Evolutionary conservation across 768 basidiomycete genomes (phyloP).

Genomic region (Suillus bovinus): DNA sequence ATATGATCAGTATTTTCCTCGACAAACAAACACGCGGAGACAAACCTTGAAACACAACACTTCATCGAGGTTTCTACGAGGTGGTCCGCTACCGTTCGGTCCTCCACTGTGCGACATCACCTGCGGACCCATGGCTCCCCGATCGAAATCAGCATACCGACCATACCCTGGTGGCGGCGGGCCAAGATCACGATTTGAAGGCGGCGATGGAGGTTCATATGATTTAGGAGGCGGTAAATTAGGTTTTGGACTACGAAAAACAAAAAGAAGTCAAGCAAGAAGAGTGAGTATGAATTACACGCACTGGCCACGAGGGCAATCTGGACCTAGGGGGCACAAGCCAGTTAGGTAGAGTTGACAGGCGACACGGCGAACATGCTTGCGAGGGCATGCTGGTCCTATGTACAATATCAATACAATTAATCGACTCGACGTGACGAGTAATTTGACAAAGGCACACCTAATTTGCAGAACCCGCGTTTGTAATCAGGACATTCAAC

Average conservation of each 20-base stretch:
- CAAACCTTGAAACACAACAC: conserved; percentile 86
- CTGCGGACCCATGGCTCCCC: conserved; percentile 42
- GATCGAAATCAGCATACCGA: conserved; percentile 77
- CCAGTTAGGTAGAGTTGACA: conserved; percentile 92
- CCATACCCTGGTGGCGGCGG: conserved; percentile 93
- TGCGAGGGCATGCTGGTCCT: conserved; percentile 89
- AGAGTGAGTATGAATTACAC: conserved; percentile 32
- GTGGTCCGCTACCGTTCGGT: conserved; percentile 36
- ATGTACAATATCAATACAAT: conserved; percentile 13
- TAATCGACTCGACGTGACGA: conserved; percentile 9
- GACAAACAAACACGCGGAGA: conserved; percentile 11
- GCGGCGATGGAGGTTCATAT: conserved; percentile 76
- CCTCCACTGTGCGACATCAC: conserved; percentile 24
- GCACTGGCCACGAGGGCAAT: conserved; percentile 89
- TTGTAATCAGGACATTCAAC: conserved; percentile 96
- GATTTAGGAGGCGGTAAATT: conserved; percentile 65
- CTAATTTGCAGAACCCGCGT: conserved; percentile 92
- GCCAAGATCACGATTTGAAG: conserved; percentile 76
- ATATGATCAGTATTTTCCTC: conserved; percentile 11
- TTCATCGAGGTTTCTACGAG: conserved; percentile 76
- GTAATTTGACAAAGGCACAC: conserved; percentile 44
- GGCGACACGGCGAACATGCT: conserved; percentile 88
- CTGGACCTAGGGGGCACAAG: conserved; percentile 88
- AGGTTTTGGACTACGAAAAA: conserved; percentile 68
- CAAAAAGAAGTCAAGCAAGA: conserved; percentile 13